These are phyloP conservation scores for Penstemon newberryi DNA, from an alignment of 257 asterid species.

Conservation along the genomic window DNA sequence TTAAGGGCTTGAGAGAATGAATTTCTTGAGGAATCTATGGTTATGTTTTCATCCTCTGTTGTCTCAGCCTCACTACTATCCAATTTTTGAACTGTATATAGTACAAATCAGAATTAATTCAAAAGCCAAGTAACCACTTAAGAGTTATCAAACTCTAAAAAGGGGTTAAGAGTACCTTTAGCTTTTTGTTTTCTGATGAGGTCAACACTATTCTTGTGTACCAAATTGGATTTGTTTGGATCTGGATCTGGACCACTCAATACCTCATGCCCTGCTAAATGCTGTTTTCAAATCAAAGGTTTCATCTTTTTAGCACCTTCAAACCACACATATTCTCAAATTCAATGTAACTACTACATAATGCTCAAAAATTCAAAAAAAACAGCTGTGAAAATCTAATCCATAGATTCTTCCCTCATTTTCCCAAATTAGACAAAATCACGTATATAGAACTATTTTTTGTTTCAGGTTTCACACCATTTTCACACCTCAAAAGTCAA, in stretches of 20 bases:
- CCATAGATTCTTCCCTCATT: conserved; percentile 23
- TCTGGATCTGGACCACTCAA: conserved; percentile 84
- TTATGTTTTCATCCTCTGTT: conserved; percentile 63
- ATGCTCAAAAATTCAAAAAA: conserved; percentile 24
- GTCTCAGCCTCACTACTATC: conserved; percentile 74
- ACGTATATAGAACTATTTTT: neutral
- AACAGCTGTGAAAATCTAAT: conserved; percentile 20
- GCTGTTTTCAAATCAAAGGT: conserved; percentile 74
- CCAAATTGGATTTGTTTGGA: conserved; percentile 51
- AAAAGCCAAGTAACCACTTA: conserved; percentile 19
- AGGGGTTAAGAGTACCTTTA: conserved; percentile 55
- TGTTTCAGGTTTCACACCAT: neutral
- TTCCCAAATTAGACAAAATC: neutral
- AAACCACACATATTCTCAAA: conserved; percentile 24
- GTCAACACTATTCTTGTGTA: conserved; percentile 48
- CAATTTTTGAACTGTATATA: conserved; percentile 45
- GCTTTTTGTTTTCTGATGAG: conserved; percentile 63
- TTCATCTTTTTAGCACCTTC: conserved; percentile 47
- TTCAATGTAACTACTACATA: conserved; percentile 19
- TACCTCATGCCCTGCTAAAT: conserved; percentile 71
- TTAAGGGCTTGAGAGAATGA: conserved; percentile 91
- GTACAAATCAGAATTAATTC: conserved; percentile 27
- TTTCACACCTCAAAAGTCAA: neutral
- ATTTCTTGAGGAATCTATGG: conserved; percentile 70
- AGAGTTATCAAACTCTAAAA: conserved; percentile 23